These are phyloP conservation scores for Trypanosoma melophagium DNA, from an alignment of 208 protist species.

Conservation along the genomic window DNA sequence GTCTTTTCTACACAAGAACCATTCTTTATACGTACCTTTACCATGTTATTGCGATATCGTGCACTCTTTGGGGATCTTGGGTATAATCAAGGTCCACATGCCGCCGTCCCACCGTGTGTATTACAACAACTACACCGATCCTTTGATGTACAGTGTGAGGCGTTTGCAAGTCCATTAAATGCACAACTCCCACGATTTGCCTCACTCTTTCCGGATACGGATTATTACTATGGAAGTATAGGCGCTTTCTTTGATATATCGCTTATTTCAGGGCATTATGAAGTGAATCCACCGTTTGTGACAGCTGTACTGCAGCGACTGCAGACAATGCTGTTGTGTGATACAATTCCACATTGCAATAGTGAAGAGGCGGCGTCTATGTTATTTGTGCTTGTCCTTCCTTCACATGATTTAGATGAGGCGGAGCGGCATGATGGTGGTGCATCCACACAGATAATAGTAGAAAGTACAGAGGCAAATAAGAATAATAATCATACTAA, in stretches of 20 bases:
- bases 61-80: conserved; percentile 51
- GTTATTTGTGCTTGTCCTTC: conserved; percentile 64
- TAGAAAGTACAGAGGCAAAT: background rate
- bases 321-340: conserved; percentile 32
- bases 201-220: conserved; percentile 85
- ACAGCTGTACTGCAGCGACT: conserved; percentile 62
- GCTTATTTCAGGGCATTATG: conserved; percentile 49
- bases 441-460: background rate
- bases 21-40: conserved; percentile 50
- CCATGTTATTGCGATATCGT: conserved; percentile 58
- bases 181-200: conserved; percentile 67
- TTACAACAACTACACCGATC: conserved; percentile 38
- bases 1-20: conserved; percentile 15
- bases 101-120: conserved; percentile 54
- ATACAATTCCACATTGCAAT: conserved; percentile 27
- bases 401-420: conserved; percentile 63
- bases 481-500: background rate
- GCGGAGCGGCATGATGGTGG: conserved; percentile 19
- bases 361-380: conserved; percentile 20
- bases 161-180: conserved; percentile 89
- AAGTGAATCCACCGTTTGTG: conserved; percentile 88
- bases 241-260: conserved; percentile 89
- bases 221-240: conserved; percentile 69
- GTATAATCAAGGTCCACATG: conserved; percentile 75
- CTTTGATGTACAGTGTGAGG: conserved; percentile 71